Base-by-base conservation (phyloP, 768 basidiomycete genomes). In the Phaeotremella fagi region DNA sequence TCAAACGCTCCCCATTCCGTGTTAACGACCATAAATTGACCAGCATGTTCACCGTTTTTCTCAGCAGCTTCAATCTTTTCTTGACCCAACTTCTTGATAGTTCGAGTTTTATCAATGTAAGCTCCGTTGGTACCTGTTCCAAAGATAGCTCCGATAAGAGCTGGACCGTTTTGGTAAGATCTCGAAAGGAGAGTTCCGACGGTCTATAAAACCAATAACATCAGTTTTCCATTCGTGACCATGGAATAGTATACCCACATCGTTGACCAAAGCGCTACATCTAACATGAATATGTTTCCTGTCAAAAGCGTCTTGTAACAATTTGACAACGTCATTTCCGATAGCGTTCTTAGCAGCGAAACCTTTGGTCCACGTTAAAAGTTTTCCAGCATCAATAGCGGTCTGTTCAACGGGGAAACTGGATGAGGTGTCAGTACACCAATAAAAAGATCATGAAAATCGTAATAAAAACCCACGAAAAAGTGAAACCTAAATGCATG, bases 1-100 rank as follows among this genome's bases (percentile, higher is more conserved):
- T 99, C 88, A 77, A 98, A 95, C 23, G 83, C 95, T 57, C 95
- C 95, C 95, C 94, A 98, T 77, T 98, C 95, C 5, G 88, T 88
- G 77, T 99, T 99, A 52, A 98, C 83, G 50, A 97, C 82, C 95
- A 99, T 99, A 60, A 81, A 76, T 18, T 74, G 63, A 41, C 74
- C 71, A n/a, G 68, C 75, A 31, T 68, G 63, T 27, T 81, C 78
- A 7, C 79, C 76, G 9, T 78, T 58, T 49, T 60, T 54, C 54
- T 63, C 60, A 27, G 60, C 64, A 52, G 66, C 63, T 46, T 50
- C 45, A 54, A 77, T 82, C 23, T 82, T 77, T 37, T 76, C 79
- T 50, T 87, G 83, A 16, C 81, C 82, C 6, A 95, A 79, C 75
- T 98, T 98, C 35, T 79, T 83, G 68, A 98, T 84, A 46, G 89